Conservation (phyloP, 2,329 filamentous ascomycete genomes). For the Anthostomella pinea region DNA sequence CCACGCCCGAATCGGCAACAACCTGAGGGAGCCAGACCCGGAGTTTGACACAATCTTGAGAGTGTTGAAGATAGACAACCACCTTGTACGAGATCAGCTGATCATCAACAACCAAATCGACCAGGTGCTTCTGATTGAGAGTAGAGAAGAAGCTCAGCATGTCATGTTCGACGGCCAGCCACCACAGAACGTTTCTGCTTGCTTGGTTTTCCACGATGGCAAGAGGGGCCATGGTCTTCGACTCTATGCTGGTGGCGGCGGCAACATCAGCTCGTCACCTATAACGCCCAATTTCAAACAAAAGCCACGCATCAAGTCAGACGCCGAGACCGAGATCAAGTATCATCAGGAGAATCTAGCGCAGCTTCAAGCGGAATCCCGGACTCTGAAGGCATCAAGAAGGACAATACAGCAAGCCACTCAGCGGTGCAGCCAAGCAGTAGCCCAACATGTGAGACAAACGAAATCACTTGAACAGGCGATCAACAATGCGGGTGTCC, state of each 20-base stretch:
- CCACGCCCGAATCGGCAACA: slow-evolving; percentile 48
- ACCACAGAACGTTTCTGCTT: slow-evolving; percentile 70
- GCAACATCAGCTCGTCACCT: slow-evolving; percentile 33
- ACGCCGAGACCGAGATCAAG: slow-evolving; percentile 64
- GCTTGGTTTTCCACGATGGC: slow-evolving; percentile 65
- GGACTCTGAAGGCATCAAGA: slow-evolving; percentile 48
- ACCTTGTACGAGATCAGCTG: slow-evolving; percentile 73
- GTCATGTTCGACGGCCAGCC: slow-evolving; percentile 63
- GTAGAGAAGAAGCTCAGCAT: slow-evolving; percentile 62
- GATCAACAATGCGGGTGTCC: slow-evolving; percentile 59
- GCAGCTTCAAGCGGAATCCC: slow-evolving; percentile 54
- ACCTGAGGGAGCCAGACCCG: slow-evolving; percentile 69
- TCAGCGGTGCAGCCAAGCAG: slow-evolving; percentile 41
- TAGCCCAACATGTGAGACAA: slow-evolving; percentile 47
- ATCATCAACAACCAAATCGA: slow-evolving; percentile 83
- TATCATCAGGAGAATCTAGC: slow-evolving; percentile 48
- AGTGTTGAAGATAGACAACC: slow-evolving; percentile 77
- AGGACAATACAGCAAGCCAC: slow-evolving; percentile 46
- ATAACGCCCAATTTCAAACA: slow-evolving; percentile 46
- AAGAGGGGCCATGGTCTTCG: slow-evolving; percentile 58
- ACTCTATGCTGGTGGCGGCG: slow-evolving; percentile 45
- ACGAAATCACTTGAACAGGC: slow-evolving; percentile 45
- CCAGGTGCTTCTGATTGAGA: slow-evolving; percentile 74
- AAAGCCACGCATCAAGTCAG: slow-evolving; percentile 73
- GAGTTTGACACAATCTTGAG: slow-evolving; percentile 75